Evolutionary conservation across 176 grass and related monocot species (phyloP).

Genomic region (Cenchrus americanus): DNA sequence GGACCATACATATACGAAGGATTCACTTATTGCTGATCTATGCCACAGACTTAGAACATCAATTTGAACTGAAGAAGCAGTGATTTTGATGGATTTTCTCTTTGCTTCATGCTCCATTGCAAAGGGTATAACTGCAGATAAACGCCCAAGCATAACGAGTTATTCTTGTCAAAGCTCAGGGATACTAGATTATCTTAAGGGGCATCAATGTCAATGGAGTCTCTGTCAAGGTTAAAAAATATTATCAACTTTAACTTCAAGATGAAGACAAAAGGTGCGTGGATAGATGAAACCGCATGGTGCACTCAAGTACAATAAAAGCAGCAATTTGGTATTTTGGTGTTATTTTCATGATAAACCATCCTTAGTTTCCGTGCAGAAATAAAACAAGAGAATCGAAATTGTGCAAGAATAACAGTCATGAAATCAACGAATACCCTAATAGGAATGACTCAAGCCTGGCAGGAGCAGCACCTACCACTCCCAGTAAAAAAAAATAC

Average conservation of each 20-base stretch:
- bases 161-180: too few species aligned
- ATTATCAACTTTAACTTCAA: not conserved
- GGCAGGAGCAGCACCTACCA: not conserved
- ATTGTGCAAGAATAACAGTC: not conserved
- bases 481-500: not conserved
- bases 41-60: constrained; percentile 68
- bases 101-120: constrained; percentile 74
- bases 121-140: constrained; percentile 60
- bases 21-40: constrained; percentile 46
- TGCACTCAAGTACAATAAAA: not conserved
- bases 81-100: constrained; percentile 76
- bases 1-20: not conserved
- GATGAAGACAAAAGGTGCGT: not conserved
- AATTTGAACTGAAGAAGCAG: constrained; percentile 78
- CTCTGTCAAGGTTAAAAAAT: not conserved
- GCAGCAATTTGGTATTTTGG: too few species aligned
- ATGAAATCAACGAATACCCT: not conserved
- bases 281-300: not conserved
- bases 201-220: not conserved
- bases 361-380: too few species aligned
- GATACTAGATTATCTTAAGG: not conserved
- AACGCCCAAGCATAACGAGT: constrained; percentile 53
- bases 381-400: not conserved
- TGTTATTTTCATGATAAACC: too few species aligned
- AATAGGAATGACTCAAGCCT: not conserved